Evolutionary conservation across 1,284 basidiomycete genomes (phyloP).

Genomic region (Ganoderma lingzhi): DNA sequence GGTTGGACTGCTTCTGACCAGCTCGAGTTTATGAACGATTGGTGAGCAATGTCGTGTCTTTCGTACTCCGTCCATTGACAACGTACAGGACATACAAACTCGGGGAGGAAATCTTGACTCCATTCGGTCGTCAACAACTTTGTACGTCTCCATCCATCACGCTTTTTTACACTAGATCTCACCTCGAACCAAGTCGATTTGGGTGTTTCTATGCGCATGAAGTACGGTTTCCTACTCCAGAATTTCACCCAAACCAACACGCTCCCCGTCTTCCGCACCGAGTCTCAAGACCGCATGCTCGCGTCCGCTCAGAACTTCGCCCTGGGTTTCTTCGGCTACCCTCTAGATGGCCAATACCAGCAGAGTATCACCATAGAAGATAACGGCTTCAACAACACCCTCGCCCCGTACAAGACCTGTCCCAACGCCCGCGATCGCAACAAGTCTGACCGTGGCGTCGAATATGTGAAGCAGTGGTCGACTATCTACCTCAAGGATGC

Average conservation of each 20-base stretch:
- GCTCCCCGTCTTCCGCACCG: conserved; percentile 88
- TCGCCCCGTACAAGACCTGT: conserved; percentile 80
- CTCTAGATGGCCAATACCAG: conserved; percentile 79
- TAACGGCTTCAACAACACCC: conserved; percentile 78
- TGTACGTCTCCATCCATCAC: conserved; percentile 48
- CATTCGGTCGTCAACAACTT: conserved; percentile 83
- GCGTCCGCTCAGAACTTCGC: conserved; percentile 87
- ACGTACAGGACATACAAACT: conserved; percentile 78
- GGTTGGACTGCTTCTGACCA: conserved; percentile 71
- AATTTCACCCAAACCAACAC: conserved; percentile 79
- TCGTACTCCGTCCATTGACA: conserved; percentile 9
- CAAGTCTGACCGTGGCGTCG: conserved; percentile 64
- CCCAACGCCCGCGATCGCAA: conserved; percentile 59
- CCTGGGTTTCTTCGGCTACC: conserved; percentile 88
- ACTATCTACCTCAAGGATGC: conserved; percentile 77
- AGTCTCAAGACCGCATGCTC: conserved; percentile 89
- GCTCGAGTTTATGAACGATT: conserved; percentile 79
- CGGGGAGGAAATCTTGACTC: conserved; percentile 83
- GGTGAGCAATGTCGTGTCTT: conserved; percentile 51
- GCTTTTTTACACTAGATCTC: neutral
- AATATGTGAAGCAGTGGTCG: conserved; percentile 72
- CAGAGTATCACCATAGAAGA: conserved; percentile 85
- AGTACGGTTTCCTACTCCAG: conserved; percentile 84
- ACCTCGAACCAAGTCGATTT: conserved; percentile 61
- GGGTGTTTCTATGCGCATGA: conserved; percentile 75